phyloP scores from a whole-genome alignment of 371 early-diverging fungal genomes.

The Capillidium heterosporum region DNA sequence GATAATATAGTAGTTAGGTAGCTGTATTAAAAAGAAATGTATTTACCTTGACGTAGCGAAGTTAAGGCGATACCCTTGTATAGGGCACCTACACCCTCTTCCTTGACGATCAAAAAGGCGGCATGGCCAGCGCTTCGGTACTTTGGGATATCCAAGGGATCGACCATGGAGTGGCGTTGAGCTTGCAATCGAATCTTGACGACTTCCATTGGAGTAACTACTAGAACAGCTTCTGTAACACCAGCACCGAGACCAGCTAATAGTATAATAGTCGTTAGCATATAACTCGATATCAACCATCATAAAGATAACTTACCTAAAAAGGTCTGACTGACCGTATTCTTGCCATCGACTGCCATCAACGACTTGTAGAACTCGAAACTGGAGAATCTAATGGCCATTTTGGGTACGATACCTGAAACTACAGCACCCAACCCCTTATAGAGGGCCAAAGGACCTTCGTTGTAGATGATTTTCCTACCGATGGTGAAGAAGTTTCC shows the following conservation, averaged over 20 bases:
- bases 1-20: not conserved
- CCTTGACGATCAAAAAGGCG: constrained; percentile 76
- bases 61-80: constrained; percentile 92
- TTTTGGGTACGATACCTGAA: constrained; percentile 95
- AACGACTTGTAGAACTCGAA: constrained; percentile 85
- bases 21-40: constrained; percentile 6
- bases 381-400: constrained; percentile 94
- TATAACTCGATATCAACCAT: not conserved
- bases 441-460: constrained; percentile 81
- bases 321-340: constrained; percentile 55
- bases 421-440: constrained; percentile 96
- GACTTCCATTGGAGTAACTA: constrained; percentile 97
- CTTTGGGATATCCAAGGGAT: constrained; percentile 91
- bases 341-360: constrained; percentile 53
- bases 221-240: constrained; percentile 84
- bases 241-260: constrained; percentile 89
- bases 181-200: constrained; percentile 94
- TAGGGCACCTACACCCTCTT: constrained; percentile 79
- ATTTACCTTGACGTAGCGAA: constrained; percentile 77
- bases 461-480: constrained; percentile 62
- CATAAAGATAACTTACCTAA: constrained; percentile 46
- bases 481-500: constrained; percentile 71
- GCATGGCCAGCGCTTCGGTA: constrained; percentile 91
- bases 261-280: not conserved
- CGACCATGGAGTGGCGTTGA: constrained; percentile 86